Conservation (phyloP, 2,329 filamentous ascomycete genomes). For the Penicillium janthinellum region DNA sequence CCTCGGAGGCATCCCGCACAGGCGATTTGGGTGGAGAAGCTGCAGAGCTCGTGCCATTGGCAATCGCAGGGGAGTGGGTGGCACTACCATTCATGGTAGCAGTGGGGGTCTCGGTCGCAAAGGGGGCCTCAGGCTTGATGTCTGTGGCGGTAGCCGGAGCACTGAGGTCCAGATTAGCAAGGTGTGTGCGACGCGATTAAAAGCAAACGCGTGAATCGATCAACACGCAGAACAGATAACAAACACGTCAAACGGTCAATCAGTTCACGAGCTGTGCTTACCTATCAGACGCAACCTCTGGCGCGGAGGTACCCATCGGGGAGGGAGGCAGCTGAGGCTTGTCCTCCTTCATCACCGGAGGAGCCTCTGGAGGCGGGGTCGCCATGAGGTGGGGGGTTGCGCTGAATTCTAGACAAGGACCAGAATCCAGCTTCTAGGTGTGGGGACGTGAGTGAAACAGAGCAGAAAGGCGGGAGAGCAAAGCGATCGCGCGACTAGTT, state of each 20-base stretch:
- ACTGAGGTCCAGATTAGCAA: constrained; percentile 24
- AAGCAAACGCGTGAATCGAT: neutral
- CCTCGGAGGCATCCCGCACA: constrained; percentile 16
- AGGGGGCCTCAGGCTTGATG: constrained; percentile 26
- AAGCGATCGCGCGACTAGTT: constrained; percentile 27
- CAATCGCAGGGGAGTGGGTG: constrained; percentile 21
- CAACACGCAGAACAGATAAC: neutral
- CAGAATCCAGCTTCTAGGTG: constrained; percentile 17
- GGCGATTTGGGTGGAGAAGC: constrained; percentile 37
- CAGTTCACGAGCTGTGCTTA: constrained; percentile 24
- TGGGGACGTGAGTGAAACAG: neutral
- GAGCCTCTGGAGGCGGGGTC: constrained; percentile 47
- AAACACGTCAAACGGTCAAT: neutral
- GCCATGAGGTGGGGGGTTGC: constrained; percentile 37
- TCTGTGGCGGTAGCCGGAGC: constrained; percentile 28
- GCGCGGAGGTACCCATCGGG: constrained; percentile 35
- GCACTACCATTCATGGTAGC: constrained; percentile 36
- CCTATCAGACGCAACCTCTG: constrained; percentile 31
- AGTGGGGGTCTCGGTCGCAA: constrained; percentile 17
- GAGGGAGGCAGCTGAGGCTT: constrained; percentile 44
- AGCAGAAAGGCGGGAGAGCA: constrained; percentile 20
- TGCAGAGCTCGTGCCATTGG: constrained; percentile 34
- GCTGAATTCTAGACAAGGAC: constrained; percentile 21
- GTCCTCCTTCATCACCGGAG: constrained; percentile 42
- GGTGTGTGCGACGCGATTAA: neutral